These are phyloP conservation scores for Escovopsis sp. DNA, from an alignment of 2,329 filamentous ascomycete species.

Conservation along the genomic window DNA sequence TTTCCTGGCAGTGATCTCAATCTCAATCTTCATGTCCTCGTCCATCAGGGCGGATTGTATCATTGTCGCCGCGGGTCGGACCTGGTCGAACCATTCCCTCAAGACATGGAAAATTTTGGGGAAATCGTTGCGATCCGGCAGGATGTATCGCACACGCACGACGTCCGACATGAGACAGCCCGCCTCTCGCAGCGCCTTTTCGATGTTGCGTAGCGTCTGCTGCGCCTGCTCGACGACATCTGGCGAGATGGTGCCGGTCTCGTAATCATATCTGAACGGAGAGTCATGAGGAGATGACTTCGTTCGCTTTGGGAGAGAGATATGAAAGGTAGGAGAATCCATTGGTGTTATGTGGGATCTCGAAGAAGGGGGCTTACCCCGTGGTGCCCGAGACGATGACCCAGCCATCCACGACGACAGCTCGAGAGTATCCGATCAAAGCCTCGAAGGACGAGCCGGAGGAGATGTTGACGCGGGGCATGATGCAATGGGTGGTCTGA, in stretches of 20 bases:
- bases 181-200: constrained; percentile 28
- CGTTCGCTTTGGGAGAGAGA: too few species aligned
- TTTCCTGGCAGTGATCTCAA: constrained; percentile 27
- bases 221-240: constrained; percentile 33
- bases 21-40: constrained; percentile 31
- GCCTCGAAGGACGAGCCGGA: constrained; percentile 37
- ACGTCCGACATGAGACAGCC: constrained; percentile 29
- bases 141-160: constrained; percentile 36
- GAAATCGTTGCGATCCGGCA: constrained; percentile 33
- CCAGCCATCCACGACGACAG: constrained; percentile 35
- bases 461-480: constrained; percentile 27
- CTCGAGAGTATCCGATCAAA: constrained; percentile 39
- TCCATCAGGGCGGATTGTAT: constrained; percentile 35
- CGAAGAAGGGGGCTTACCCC: constrained; percentile 21
- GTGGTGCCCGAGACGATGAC: constrained; percentile 41
- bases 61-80: constrained; percentile 40
- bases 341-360: too few species aligned
- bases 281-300: background rate
- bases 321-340: too few species aligned
- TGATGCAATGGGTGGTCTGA: constrained; percentile 6
- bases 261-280: constrained; percentile 33
- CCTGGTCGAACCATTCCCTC: constrained; percentile 32
- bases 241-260: constrained; percentile 28
- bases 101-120: constrained; percentile 34
- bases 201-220: constrained; percentile 33